Evolutionary conservation across 2,329 filamentous ascomycete genomes (phyloP).

Genomic region (Penicillium sp.): DNA sequence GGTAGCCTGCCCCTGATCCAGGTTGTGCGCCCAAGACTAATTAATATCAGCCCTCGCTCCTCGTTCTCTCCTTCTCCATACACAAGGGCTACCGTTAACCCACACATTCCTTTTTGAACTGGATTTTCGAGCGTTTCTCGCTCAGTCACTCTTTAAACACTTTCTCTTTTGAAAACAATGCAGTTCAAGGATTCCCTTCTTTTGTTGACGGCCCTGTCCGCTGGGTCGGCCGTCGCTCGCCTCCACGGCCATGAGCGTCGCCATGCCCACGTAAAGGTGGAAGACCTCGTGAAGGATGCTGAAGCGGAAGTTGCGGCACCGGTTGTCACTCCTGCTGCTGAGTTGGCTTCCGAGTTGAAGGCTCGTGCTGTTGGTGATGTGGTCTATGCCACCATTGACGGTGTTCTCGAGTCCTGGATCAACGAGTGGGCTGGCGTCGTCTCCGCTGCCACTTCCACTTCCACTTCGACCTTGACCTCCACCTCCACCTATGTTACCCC

Average conservation of each 20-base stretch:
- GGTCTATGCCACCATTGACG: constrained; percentile 36
- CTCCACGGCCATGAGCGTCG: constrained; percentile 41
- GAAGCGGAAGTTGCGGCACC: constrained; percentile 5
- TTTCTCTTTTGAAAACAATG: constrained; percentile 25
- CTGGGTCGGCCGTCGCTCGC: constrained; percentile 37
- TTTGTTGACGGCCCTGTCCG: constrained; percentile 38
- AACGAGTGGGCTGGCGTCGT: constrained; percentile 35
- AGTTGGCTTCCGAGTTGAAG: constrained; percentile 9
- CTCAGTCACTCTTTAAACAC: constrained; percentile 25
- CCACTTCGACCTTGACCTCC: constrained; percentile 15
- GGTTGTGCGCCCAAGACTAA: constrained; percentile 3
- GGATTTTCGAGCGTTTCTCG: constrained; percentile 10
- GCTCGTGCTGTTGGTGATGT: constrained; percentile 35
- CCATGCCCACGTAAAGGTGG: constrained; percentile 28
- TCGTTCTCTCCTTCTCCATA: background rate
- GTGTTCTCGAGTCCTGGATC: constrained; percentile 35
- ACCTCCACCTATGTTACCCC: constrained; percentile 14
- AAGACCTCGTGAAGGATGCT: background rate
- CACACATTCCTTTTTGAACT: constrained; percentile 22
- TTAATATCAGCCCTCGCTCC: background rate
- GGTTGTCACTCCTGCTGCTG: background rate
- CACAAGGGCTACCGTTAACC: background rate
- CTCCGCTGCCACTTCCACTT: constrained; percentile 11
- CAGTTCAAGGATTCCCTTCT: constrained; percentile 40
- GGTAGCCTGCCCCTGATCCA: constrained; percentile 17